Percentiles rank a stretch among this genome's conserved stretches.
phyloP scores from a whole-genome alignment of 2,329 filamentous ascomycete genomes.

The Pseudogymnoascus sp. region DNA sequence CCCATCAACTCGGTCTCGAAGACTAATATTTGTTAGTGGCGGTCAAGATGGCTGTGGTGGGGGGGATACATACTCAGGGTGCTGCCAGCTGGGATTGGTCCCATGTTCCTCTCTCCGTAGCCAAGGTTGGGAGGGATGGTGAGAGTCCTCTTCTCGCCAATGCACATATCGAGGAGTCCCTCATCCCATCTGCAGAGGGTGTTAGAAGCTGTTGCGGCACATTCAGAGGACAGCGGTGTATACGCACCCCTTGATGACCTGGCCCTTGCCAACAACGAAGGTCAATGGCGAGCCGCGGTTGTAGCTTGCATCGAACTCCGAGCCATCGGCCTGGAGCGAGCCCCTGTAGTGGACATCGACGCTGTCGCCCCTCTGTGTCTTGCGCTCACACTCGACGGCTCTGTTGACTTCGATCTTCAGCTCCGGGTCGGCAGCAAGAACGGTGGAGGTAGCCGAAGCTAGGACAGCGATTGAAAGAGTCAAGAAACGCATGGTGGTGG shows the following conservation, averaged over 20 bases:
- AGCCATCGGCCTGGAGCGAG: conserved; percentile 63
- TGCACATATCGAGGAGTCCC: conserved; percentile 87
- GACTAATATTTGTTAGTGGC: conserved; percentile 39
- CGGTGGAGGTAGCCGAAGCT: conserved; percentile 19
- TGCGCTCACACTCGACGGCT: conserved; percentile 69
- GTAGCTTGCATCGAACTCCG: conserved; percentile 80
- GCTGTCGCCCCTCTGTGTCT: conserved; percentile 66
- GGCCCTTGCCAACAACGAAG: conserved; percentile 71
- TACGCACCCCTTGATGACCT: conserved; percentile 80
- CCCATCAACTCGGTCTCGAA: conserved; percentile 88
- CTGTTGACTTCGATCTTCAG: conserved; percentile 72
- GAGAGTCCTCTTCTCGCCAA: conserved; percentile 83
- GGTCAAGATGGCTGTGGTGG: conserved; percentile 11
- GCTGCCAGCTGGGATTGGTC: conserved; percentile 74
- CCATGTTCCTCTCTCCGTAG: conserved; percentile 69
- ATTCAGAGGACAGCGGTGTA: background rate
- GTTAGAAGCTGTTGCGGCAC: conserved; percentile 10
- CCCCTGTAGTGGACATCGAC: conserved; percentile 86
- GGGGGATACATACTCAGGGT: conserved; percentile 55
- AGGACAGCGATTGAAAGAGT: conserved; percentile 23
- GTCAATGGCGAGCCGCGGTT: conserved; percentile 66
- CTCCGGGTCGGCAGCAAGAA: conserved; percentile 34
- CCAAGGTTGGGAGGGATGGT: conserved; percentile 82
- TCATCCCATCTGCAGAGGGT: conserved; percentile 66
- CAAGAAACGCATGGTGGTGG: conserved; percentile 25